phyloP scores from a whole-genome alignment of 768 basidiomycete genomes.

The Lentinula sp. region DNA sequence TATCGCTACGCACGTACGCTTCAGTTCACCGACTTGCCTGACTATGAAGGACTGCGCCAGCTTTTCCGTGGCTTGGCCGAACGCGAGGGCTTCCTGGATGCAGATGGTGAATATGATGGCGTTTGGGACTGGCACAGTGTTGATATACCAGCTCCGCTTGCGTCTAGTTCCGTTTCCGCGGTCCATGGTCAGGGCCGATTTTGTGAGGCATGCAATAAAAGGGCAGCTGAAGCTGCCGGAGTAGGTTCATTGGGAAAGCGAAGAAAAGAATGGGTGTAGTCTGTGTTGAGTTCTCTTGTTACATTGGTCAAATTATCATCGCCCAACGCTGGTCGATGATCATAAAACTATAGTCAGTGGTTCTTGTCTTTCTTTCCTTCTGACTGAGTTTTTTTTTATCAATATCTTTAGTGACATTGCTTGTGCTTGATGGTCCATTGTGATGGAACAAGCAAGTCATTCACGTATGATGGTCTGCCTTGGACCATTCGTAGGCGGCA shows the following conservation, averaged over 20 bases:
- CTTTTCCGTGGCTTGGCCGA: constrained; percentile 60
- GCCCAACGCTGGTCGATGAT: background rate
- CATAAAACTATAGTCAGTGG: background rate
- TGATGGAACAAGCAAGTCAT: background rate
- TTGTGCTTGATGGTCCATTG: background rate
- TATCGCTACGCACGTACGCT: constrained; percentile 72
- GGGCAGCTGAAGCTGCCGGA: constrained; percentile 4
- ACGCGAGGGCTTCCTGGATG: constrained; percentile 40
- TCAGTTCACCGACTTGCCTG: constrained; percentile 84
- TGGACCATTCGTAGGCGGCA: background rate
- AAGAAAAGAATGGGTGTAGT: constrained; percentile 2
- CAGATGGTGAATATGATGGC: constrained; percentile 33
- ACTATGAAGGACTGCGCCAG: constrained; percentile 76
- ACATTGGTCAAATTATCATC: background rate
- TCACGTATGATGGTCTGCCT: background rate
- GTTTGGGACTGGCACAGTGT: constrained; percentile 27
- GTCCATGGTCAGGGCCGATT: constrained; percentile 2
- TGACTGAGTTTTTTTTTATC: background rate
- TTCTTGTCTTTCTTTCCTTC: background rate
- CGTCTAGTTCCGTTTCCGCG: background rate
- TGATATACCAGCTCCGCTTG: constrained; percentile 5
- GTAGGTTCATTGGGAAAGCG: constrained; percentile 1
- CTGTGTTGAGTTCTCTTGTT: background rate
- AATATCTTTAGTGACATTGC: background rate
- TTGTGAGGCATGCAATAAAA: constrained; percentile 6